These are phyloP conservation scores for Rubia occidens DNA, from an alignment of 305 asterid genomes.

Conservation along the genomic window DNA sequence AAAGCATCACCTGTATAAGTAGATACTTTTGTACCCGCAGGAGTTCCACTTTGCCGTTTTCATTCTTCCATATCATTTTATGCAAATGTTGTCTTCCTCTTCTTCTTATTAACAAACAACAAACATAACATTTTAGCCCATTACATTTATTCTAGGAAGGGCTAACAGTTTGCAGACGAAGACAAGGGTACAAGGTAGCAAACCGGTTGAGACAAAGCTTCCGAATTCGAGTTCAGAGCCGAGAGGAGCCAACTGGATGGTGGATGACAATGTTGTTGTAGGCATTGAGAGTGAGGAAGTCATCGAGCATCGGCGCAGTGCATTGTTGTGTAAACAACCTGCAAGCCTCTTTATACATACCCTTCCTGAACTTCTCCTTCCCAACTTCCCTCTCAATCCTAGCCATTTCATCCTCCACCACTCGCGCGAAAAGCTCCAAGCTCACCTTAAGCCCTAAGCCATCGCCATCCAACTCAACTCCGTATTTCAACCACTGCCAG, in stretches of 20 bases:
- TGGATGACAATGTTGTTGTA: constrained; percentile 61
- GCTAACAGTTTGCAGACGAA: too few species aligned
- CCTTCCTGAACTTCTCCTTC: constrained; percentile 51
- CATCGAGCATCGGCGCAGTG: constrained; percentile 46
- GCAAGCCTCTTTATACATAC: constrained; percentile 69
- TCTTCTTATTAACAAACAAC: too few species aligned
- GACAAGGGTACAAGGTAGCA: too few species aligned
- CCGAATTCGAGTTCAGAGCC: constrained; percentile 26
- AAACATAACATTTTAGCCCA: too few species aligned
- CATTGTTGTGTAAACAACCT: constrained; percentile 64
- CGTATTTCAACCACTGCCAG: constrained; percentile 87
- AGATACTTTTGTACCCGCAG: too few species aligned
- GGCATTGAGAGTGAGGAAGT: constrained; percentile 76
- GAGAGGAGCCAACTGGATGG: constrained; percentile 43
- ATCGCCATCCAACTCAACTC: constrained; percentile 67
- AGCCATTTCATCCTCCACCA: constrained; percentile 80
- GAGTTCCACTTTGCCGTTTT: too few species aligned
- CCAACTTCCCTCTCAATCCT: constrained; percentile 75
- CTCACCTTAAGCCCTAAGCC: constrained; percentile 64
- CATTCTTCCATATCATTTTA: too few species aligned
- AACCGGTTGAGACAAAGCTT: not conserved
- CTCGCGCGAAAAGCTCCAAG: constrained; percentile 54
- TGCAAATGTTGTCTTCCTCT: too few species aligned
- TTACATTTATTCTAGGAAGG: too few species aligned
- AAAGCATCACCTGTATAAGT: too few species aligned